phyloP scores from a whole-genome alignment of 176 grass and related monocot species.

The Zizania latifolia region DNA sequence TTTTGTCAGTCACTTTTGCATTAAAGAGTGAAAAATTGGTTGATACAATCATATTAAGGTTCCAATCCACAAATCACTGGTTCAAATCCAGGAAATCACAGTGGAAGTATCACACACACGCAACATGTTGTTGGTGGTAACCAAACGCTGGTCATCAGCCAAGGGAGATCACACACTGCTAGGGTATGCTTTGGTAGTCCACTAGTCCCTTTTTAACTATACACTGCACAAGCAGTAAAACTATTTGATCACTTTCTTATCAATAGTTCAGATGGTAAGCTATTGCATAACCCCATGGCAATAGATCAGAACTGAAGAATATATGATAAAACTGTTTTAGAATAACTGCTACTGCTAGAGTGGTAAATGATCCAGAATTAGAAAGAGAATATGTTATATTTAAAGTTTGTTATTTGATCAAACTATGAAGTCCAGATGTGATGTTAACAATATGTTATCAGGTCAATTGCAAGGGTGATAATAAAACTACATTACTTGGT shows the following conservation, averaged over 20 bases:
- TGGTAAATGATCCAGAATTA: background rate
- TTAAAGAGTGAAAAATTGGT: background rate
- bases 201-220: background rate
- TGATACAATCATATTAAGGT: background rate
- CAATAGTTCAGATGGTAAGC: slow-evolving; percentile 3
- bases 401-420: too few species aligned
- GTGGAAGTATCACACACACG: background rate
- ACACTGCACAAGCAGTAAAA: background rate
- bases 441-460: background rate
- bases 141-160: background rate
- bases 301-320: too few species aligned
- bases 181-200: background rate
- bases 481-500: too few species aligned
- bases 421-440: background rate
- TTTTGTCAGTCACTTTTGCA: background rate
- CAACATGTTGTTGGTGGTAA: background rate
- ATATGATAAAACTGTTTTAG: background rate
- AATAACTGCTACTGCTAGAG: background rate
- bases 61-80: background rate
- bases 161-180: background rate
- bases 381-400: background rate
- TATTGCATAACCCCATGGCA: background rate
- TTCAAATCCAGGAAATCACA: background rate
- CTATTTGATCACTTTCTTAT: background rate
- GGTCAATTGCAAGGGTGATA: too few species aligned